Evolutionary conservation across 768 basidiomycete species (phyloP).

Genomic region (Agaricus blazei): DNA sequence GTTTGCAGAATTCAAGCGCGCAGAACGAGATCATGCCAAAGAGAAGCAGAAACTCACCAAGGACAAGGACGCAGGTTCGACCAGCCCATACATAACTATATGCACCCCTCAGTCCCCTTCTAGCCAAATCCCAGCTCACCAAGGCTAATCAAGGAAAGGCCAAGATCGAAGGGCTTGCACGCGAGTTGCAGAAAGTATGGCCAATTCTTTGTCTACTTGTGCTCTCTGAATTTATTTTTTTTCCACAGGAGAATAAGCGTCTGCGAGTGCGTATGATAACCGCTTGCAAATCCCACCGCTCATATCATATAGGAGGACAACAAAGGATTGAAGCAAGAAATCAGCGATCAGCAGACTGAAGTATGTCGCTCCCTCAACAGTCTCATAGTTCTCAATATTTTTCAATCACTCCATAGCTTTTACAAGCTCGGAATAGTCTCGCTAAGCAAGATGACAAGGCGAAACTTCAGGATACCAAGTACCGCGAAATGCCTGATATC

Average conservation of each 20-base stretch:
- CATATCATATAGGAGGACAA: slow-evolving; percentile 66
- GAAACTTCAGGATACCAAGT: slow-evolving; percentile 74
- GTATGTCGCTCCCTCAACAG: slow-evolving; percentile 27
- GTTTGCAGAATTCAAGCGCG: slow-evolving; percentile 85
- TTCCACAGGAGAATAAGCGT: slow-evolving; percentile 77
- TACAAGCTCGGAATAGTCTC: slow-evolving; percentile 80
- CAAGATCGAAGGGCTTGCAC: slow-evolving; percentile 86
- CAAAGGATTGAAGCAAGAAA: slow-evolving; percentile 70
- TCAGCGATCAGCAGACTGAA: slow-evolving; percentile 87
- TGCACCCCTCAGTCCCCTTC: not conserved
- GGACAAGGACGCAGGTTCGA: slow-evolving; percentile 83
- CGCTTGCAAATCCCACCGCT: slow-evolving; percentile 5
- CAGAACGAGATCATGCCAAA: slow-evolving; percentile 86
- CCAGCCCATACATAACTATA: not conserved
- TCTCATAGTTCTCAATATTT: slow-evolving; percentile 1
- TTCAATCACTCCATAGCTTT: slow-evolving; percentile 39
- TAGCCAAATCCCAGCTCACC: slow-evolving; percentile 80
- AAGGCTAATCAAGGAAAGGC: slow-evolving; percentile 87
- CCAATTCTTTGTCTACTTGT: slow-evolving; percentile 11
- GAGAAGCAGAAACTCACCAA: slow-evolving; percentile 89
- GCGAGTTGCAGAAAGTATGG: slow-evolving; percentile 82
- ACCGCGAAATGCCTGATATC: slow-evolving; percentile 83
- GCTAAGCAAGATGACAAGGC: slow-evolving; percentile 76
- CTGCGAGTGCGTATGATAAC: slow-evolving; percentile 55
- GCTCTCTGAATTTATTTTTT: slow-evolving; percentile 9